These are phyloP conservation scores for Aspergillus cavernicola DNA, from an alignment of 495 filamentous ascomycete species.

Conservation along the genomic window DNA sequence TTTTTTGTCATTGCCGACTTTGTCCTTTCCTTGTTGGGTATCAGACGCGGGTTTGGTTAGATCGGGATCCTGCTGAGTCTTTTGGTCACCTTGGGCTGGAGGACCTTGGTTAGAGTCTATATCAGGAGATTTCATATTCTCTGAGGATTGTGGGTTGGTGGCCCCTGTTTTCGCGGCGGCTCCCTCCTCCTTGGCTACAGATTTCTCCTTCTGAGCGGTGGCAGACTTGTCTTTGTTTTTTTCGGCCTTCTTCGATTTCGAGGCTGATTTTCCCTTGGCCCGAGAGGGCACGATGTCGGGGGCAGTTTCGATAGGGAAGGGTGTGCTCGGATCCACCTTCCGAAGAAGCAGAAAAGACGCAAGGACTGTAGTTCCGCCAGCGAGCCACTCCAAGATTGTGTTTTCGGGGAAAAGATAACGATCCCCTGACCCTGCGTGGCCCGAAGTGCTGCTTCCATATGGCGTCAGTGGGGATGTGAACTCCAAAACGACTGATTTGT, in stretches of 20 bases:
- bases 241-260: constrained; percentile 38
- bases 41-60: too few species aligned
- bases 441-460: constrained; percentile 48
- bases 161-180: background rate
- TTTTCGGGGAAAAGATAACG: constrained; percentile 86
- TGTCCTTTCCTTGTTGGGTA: constrained; percentile 4
- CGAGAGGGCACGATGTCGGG: constrained; percentile 25
- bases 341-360: constrained; percentile 50
- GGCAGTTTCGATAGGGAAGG: constrained; percentile 36
- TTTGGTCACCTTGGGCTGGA: constrained; percentile 6
- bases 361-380: constrained; percentile 44
- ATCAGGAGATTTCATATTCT: background rate
- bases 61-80: background rate
- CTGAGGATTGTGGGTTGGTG: background rate
- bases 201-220: constrained; percentile 22
- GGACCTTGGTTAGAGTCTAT: constrained; percentile 15
- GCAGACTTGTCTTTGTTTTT: constrained; percentile 29
- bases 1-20: constrained; percentile 17
- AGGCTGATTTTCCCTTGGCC: constrained; percentile 29
- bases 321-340: constrained; percentile 44
- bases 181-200: constrained; percentile 7
- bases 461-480: constrained; percentile 56
- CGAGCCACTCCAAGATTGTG: constrained; percentile 71
- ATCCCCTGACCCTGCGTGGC: constrained; percentile 70
- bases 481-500: constrained; percentile 76